Conservation (phyloP, 352 stramenopile genomes). For the Phytophthora multivora region DNA sequence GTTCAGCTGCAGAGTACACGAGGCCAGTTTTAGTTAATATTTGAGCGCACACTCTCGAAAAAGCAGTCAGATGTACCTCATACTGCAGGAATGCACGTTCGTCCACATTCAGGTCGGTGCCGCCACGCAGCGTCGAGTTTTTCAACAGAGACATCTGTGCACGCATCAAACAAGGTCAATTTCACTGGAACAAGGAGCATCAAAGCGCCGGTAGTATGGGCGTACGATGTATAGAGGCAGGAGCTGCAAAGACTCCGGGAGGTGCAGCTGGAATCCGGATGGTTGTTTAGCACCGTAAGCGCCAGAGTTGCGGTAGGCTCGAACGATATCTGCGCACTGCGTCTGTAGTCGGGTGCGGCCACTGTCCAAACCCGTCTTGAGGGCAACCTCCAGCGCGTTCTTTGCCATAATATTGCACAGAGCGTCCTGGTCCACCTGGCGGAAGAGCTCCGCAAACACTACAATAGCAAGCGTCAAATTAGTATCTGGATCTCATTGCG, state of each 20-base stretch:
- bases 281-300: slow-evolving; percentile 72
- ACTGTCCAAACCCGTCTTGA: slow-evolving; percentile 96
- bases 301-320: slow-evolving; percentile 86
- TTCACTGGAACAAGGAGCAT: not conserved
- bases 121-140: slow-evolving; percentile 96
- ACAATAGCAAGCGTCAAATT: slow-evolving; percentile 15
- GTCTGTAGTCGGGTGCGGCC: slow-evolving; percentile 93
- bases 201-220: slow-evolving; percentile 11
- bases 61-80: slow-evolving; percentile 40
- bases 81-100: slow-evolving; percentile 95
- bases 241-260: slow-evolving; percentile 93
- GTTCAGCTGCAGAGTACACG: slow-evolving; percentile 63
- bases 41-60: not conserved
- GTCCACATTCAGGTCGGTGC: slow-evolving; percentile 96
- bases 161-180: slow-evolving; percentile 10
- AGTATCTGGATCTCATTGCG: slow-evolving; percentile 2
- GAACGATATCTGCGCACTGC: slow-evolving; percentile 93
- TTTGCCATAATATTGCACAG: slow-evolving; percentile 96
- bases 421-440: slow-evolving; percentile 92
- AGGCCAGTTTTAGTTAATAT: slow-evolving; percentile 13
- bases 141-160: slow-evolving; percentile 97
- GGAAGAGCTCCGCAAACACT: slow-evolving; percentile 93
- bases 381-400: slow-evolving; percentile 91
- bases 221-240: slow-evolving; percentile 95
- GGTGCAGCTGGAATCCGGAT: slow-evolving; percentile 78